Evolutionary conservation across 345 rosid genomes (phyloP).

Genomic region (Laguncularia racemosa): DNA sequence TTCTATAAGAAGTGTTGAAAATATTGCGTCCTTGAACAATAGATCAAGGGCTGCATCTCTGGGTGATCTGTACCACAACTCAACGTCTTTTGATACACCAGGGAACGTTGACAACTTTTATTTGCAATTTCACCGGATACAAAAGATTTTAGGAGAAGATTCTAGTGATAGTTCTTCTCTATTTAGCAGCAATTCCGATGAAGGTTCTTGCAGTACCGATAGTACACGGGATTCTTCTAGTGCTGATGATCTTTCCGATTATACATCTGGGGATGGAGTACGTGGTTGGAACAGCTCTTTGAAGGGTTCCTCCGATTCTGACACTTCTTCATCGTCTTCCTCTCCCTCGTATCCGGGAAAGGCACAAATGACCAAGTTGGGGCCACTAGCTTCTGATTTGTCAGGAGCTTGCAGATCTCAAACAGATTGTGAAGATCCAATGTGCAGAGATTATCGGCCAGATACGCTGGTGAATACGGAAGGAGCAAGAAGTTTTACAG

Average conservation of each 20-base stretch:
- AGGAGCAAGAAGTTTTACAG: slow-evolving; percentile 23
- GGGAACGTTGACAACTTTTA: slow-evolving; percentile 55
- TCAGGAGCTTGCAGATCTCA: slow-evolving; percentile 19
- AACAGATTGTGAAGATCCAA: slow-evolving; percentile 1
- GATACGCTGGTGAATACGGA: slow-evolving; percentile 9
- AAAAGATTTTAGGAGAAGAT: slow-evolving; percentile 66
- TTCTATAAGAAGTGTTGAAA: too few species aligned
- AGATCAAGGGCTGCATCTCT: too few species aligned
- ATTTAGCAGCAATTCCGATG: slow-evolving; percentile 77
- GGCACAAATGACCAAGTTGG: slow-evolving; percentile 21
- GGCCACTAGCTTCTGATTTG: slow-evolving; percentile 19
- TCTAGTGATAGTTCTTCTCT: slow-evolving; percentile 84
- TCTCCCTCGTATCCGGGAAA: slow-evolving; percentile 43
- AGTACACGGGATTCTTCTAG: slow-evolving; percentile 60
- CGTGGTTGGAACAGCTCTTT: slow-evolving; percentile 42
- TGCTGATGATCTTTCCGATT: slow-evolving; percentile 71
- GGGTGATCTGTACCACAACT: too few species aligned
- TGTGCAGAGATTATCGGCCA: too few species aligned
- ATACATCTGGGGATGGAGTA: slow-evolving; percentile 45
- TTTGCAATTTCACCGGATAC: slow-evolving; percentile 50
- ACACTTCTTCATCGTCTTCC: slow-evolving; percentile 48
- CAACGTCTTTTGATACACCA: slow-evolving; percentile 23
- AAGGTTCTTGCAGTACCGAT: slow-evolving; percentile 83
- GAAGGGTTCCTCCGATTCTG: slow-evolving; percentile 48
- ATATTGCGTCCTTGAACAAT: slow-evolving; percentile 11